These are phyloP conservation scores for Dovyalis caffra DNA, from an alignment of 345 rosid species.

Conservation along the genomic window DNA sequence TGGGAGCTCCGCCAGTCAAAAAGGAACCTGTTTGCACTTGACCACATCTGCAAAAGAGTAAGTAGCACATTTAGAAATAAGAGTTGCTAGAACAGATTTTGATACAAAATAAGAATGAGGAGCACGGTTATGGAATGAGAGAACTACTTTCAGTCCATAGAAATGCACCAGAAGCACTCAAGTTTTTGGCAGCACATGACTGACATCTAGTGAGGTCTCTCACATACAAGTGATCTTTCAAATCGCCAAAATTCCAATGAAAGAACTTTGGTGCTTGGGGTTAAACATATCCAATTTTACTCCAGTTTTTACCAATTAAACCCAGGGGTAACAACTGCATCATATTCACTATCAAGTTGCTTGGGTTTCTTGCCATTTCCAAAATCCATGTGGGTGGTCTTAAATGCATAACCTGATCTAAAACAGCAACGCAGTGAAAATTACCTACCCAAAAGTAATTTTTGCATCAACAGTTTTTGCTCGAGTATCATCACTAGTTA, in stretches of 20 bases:
- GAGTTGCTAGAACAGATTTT: background rate
- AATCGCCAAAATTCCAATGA: background rate
- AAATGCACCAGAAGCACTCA: background rate
- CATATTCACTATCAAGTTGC: background rate
- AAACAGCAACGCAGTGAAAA: background rate
- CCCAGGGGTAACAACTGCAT: background rate
- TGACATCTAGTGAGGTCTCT: background rate
- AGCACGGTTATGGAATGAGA: background rate
- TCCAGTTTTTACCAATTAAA: background rate
- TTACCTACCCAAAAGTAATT: constrained; percentile 63
- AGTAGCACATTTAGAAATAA: constrained; percentile 8
- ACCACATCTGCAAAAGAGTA: constrained; percentile 81
- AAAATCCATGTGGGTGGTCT: background rate
- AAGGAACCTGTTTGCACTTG: constrained; percentile 81
- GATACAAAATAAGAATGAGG: background rate
- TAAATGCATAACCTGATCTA: background rate
- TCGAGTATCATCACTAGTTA: constrained; percentile 40
- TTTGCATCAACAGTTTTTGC: constrained; percentile 44
- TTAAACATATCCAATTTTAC: background rate
- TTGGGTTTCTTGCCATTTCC: background rate
- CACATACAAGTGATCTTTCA: background rate
- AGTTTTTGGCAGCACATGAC: background rate
- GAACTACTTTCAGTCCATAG: background rate
- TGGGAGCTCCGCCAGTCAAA: constrained; percentile 84
- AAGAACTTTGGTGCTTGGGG: background rate